phyloP scores from a whole-genome alignment of 352 stramenopile genomes.

The Globisporangium okanoganense region DNA sequence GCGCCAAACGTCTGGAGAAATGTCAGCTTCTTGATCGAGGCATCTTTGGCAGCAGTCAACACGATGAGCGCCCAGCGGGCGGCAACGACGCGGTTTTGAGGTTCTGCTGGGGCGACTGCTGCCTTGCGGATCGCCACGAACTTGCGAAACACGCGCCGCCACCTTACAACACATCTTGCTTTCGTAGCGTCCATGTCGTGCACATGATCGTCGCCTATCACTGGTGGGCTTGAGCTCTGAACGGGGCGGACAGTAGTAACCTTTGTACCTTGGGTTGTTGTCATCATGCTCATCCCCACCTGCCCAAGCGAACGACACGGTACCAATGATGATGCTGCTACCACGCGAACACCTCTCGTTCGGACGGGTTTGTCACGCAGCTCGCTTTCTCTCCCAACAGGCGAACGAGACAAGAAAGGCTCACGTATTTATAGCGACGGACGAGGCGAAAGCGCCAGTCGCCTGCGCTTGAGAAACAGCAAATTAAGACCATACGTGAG shows the following conservation, averaged over 20 bases:
- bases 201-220: background rate
- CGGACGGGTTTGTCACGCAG: background rate
- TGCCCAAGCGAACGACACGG: too few species aligned
- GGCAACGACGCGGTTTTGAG: background rate
- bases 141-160: background rate
- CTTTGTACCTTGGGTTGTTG: background rate
- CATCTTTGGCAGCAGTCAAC: background rate
- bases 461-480: too few species aligned
- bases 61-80: background rate
- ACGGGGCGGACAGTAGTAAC: background rate
- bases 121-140: background rate
- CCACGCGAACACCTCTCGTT: background rate
- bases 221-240: background rate
- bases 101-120: background rate
- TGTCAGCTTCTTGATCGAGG: background rate
- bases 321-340: too few species aligned
- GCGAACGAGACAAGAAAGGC: too few species aligned
- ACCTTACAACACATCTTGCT: too few species aligned
- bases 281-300: background rate
- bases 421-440: too few species aligned
- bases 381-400: too few species aligned
- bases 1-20: slow-evolving; percentile 10
- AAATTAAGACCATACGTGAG: too few species aligned
- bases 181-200: background rate
- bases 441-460: too few species aligned